A percentile compares a stretch with the other conserved stretches of the same genome.
phyloP scores from a whole-genome alignment of 768 basidiomycete species.

The Naematelia aurantialba region DNA sequence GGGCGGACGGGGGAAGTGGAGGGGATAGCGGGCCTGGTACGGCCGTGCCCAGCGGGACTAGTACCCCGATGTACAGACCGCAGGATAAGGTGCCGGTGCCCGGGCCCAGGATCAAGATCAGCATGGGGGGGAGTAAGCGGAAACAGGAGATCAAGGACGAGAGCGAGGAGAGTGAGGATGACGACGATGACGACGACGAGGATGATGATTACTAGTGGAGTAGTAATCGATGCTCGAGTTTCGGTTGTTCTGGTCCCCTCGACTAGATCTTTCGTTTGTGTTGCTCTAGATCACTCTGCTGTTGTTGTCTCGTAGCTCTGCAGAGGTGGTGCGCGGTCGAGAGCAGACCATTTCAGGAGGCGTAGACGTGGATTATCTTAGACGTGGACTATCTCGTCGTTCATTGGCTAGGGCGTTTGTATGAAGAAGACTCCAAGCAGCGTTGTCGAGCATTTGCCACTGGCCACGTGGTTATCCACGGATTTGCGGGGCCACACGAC shows the following conservation, averaged over 20 bases:
- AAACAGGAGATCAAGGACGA: constrained; percentile 9
- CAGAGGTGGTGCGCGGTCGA: no score
- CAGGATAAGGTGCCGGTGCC: constrained; percentile 1
- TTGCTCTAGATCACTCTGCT: no score
- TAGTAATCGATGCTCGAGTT: not conserved
- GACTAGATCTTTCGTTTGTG: no score
- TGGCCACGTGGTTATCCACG: not conserved
- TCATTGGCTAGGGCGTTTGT: no score
- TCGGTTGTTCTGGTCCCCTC: no score
- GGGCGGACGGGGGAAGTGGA: not conserved
- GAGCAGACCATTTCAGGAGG: no score
- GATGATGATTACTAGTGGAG: not conserved
- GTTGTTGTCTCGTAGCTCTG: no score
- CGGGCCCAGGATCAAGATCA: constrained; percentile 27
- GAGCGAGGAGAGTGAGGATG: constrained; percentile 17
- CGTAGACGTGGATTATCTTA: no score
- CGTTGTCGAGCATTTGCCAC: not conserved
- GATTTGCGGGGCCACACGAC: no score
- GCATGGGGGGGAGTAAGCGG: constrained; percentile 12
- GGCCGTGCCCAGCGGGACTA: constrained; percentile 26
- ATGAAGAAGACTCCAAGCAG: no score
- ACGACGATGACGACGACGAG: constrained; percentile 26
- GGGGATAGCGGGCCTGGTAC: constrained; percentile 5
- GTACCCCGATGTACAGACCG: constrained; percentile 42
- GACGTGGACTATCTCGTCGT: no score